These are phyloP conservation scores for Monosporascus sp. DNA, from an alignment of 2,329 filamentous ascomycete species.

Conservation along the genomic window DNA sequence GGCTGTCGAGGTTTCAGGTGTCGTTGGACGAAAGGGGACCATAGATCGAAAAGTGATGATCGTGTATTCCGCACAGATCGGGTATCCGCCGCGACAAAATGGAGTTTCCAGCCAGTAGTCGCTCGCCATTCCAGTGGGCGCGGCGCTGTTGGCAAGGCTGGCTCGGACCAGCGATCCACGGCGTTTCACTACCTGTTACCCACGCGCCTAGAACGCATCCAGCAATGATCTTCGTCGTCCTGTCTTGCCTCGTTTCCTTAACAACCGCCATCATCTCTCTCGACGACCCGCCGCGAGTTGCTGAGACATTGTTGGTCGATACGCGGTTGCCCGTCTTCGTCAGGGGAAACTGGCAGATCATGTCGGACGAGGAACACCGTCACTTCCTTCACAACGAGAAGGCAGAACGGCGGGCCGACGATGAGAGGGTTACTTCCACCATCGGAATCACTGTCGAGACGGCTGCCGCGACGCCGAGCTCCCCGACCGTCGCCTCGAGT, in stretches of 20 bases:
- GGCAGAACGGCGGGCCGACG: conserved; percentile 4
- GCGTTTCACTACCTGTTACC: conserved; percentile 16
- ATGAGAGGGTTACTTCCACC: conserved; percentile 21
- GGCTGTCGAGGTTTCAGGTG: no score
- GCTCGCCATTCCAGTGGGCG: conserved; percentile 10
- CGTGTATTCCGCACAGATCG: conserved; percentile 14
- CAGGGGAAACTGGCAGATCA: conserved; percentile 31
- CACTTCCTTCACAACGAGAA: conserved; percentile 18
- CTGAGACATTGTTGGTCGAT: conserved; percentile 32
- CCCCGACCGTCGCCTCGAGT: conserved; percentile 27
- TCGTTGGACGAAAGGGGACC: no score
- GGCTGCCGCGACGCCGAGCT: conserved; percentile 10
- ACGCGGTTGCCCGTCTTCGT: conserved; percentile 28
- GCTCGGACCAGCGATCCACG: conserved; percentile 14
- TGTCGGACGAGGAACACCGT: conserved; percentile 30
- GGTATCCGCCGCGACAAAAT: conserved; percentile 17
- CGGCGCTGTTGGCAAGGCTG: conserved; percentile 6
- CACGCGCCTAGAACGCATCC: conserved; percentile 16
- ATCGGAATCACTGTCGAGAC: conserved; percentile 24
- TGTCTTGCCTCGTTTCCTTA: conserved; percentile 22
- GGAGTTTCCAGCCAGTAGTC: conserved; percentile 9
- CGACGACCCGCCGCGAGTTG: conserved; percentile 17
- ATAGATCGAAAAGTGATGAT: conserved; percentile 16
- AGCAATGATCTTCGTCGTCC: conserved; percentile 28
- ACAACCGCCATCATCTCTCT: conserved; percentile 18